Evolutionary conservation across 306 rosid species (phyloP).

Genomic region (Inga oerstediana): DNA sequence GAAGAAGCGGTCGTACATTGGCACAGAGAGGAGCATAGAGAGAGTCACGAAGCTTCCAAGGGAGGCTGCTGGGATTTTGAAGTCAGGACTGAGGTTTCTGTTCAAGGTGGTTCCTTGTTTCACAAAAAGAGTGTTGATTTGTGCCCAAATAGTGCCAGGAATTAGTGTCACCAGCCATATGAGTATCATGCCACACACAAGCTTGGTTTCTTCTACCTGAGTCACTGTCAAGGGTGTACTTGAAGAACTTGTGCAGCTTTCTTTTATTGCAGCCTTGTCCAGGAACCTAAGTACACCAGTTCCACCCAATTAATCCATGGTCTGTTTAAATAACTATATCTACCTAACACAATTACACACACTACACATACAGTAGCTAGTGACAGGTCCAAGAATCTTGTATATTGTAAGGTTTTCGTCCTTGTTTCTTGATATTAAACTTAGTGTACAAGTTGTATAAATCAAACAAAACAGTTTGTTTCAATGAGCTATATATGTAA

Average conservation of each 20-base stretch:
- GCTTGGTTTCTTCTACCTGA: slow-evolving; percentile 90
- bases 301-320: background rate
- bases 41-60: slow-evolving; percentile 68
- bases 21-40: slow-evolving; percentile 73
- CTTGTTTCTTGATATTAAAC: background rate
- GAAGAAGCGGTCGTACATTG: slow-evolving; percentile 70
- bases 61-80: slow-evolving; percentile 84
- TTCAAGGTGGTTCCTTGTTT: slow-evolving; percentile 92
- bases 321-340: background rate
- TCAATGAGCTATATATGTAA: background rate
- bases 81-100: slow-evolving; percentile 55
- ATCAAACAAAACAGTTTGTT: background rate
- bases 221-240: slow-evolving; percentile 65
- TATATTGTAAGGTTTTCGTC: too few relatives aligned
- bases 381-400: too few relatives aligned
- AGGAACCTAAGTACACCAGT: slow-evolving; percentile 41
- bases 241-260: slow-evolving; percentile 21
- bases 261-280: slow-evolving; percentile 57
- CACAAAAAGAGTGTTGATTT: slow-evolving; percentile 74
- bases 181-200: slow-evolving; percentile 66
- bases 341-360: background rate
- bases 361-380: too few relatives aligned
- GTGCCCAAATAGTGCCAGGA: slow-evolving; percentile 88
- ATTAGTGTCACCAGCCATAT: slow-evolving; percentile 65
- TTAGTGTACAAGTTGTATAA: background rate